phyloP scores from a whole-genome alignment of 176 grass and related monocot genomes.

The Aechmea fasciata region DNA sequence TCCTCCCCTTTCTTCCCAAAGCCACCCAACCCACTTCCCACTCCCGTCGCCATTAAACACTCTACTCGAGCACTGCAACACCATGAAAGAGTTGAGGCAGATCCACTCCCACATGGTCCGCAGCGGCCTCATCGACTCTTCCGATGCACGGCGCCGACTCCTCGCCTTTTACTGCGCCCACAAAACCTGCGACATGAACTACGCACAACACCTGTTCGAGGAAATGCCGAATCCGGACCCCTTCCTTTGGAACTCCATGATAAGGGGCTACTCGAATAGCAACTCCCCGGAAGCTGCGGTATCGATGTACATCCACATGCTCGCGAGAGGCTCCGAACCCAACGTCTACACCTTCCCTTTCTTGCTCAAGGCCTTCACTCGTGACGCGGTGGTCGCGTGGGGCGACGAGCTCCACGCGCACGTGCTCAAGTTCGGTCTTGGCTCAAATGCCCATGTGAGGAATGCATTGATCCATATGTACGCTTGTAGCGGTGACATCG shows the following conservation, averaged over 20 bases:
- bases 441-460: constrained; percentile 24
- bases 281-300: constrained; percentile 22
- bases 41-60: not conserved
- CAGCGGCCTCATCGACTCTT: constrained; percentile 13
- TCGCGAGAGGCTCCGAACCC: constrained; percentile 40
- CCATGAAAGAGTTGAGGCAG: constrained; percentile 36
- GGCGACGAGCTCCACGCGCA: constrained; percentile 48
- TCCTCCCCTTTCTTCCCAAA: constrained; percentile 8
- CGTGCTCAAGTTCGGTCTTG: constrained; percentile 49
- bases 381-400: constrained; percentile 4
- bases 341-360: constrained; percentile 58
- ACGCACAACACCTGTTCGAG: constrained; percentile 48
- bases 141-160: constrained; percentile 5
- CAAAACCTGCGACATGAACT: constrained; percentile 12
- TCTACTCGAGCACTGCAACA: constrained; percentile 26
- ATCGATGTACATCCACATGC: constrained; percentile 34
- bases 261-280: constrained; percentile 5
- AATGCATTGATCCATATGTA: constrained; percentile 54
- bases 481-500: constrained; percentile 29
- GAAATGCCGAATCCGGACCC: constrained; percentile 23
- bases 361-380: constrained; percentile 49
- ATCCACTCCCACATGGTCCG: constrained; percentile 35
- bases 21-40: constrained; percentile 9
- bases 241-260: constrained; percentile 13
- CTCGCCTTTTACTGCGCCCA: constrained; percentile 26